These are phyloP conservation scores for Henningerozyma blattae DNA, from an alignment of 805 yeast genomes.

Conservation along the genomic window DNA sequence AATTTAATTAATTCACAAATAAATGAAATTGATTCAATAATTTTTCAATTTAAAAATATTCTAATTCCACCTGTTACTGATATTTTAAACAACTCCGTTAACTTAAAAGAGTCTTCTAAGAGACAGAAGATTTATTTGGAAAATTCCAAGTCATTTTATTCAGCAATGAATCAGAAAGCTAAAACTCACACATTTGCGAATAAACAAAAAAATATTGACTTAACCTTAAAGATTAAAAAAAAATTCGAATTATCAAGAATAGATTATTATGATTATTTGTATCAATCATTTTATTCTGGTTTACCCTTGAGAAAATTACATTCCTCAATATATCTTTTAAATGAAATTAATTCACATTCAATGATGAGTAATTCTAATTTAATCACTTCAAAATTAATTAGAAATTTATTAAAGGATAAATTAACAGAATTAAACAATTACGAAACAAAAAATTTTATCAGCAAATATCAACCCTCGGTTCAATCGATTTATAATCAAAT, in stretches of 20 bases:
- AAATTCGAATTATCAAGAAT: slow-evolving; percentile 9
- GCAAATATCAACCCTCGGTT: background rate
- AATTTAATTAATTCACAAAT: background rate
- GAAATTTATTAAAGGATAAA: background rate
- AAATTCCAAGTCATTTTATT: slow-evolving; percentile 6
- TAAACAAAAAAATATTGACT: background rate
- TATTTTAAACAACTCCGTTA: background rate
- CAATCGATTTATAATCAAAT: background rate
- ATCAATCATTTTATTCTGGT: slow-evolving; percentile 3
- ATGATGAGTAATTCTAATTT: background rate
- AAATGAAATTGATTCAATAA: background rate
- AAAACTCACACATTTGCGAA: background rate
- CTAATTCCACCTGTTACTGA: background rate
- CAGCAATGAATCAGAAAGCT: slow-evolving; percentile 4
- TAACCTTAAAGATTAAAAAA: slow-evolving; percentile 1
- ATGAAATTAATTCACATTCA: background rate
- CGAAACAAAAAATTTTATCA: background rate
- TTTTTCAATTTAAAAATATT: too few relatives aligned
- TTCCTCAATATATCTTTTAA: background rate
- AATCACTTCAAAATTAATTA: background rate
- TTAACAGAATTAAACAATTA: background rate
- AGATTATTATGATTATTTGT: slow-evolving; percentile 7
- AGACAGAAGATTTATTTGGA: slow-evolving; percentile 8
- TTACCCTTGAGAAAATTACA: slow-evolving; percentile 3
- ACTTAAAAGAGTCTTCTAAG: slow-evolving; percentile 1